Evolutionary conservation across 78 protist species (phyloP).

Genomic region (Dictyostelium citrinum): DNA sequence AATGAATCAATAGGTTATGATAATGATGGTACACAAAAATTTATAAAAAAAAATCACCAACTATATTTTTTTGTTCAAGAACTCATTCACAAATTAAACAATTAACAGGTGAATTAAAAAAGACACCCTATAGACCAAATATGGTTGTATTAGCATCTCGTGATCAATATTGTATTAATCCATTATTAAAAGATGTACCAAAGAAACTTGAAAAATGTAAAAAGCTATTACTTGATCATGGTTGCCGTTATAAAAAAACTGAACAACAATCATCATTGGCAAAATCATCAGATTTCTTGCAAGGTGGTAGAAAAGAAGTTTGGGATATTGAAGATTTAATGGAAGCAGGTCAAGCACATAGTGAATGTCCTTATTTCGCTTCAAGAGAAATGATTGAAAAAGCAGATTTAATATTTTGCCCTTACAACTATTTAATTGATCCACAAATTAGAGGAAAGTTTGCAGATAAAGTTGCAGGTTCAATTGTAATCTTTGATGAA

Average conservation of each 20-base stretch:
- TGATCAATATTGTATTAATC: conserved; percentile 95
- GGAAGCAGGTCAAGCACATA: not conserved
- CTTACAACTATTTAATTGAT: conserved; percentile 98
- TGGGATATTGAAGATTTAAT: conserved; percentile 93
- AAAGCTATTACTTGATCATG: not conserved
- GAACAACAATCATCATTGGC: not conserved
- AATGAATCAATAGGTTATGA: not conserved
- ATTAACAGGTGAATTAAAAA: conserved; percentile 90
- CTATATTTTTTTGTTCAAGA: conserved; percentile 91
- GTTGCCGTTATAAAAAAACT: not conserved
- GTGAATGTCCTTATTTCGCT: conserved; percentile 95
- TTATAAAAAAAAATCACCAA: conserved; percentile 29
- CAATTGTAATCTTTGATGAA: conserved; percentile 91
- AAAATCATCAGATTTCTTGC: not conserved
- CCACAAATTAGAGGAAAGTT: conserved; percentile 49
- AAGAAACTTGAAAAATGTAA: conserved; percentile 21
- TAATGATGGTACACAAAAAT: not conserved
- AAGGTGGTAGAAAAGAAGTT: conserved; percentile 1
- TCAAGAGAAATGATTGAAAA: conserved; percentile 23
- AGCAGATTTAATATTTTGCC: conserved; percentile 94
- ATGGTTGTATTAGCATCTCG: conserved; percentile 89
- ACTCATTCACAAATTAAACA: conserved; percentile 98
- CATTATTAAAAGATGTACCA: conserved; percentile 18
- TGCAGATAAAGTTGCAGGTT: not conserved
- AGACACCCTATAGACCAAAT: conserved; percentile 81